Conservation (phyloP, 1,284 basidiomycete species). For the Gomphus bonarii region DNA sequence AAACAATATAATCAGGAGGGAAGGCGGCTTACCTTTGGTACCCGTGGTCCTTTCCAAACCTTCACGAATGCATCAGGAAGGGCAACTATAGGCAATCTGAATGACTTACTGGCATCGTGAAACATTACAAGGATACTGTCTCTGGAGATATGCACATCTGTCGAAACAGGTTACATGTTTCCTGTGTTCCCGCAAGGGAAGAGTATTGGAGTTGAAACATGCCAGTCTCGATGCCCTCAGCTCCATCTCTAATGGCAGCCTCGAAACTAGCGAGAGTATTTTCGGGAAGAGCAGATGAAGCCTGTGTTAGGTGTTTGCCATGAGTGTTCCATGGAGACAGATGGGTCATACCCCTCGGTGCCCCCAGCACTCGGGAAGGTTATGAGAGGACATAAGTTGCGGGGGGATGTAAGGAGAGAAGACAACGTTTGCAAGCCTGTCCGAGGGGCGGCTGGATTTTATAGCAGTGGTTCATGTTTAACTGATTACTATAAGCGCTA, state of each 20-base stretch:
- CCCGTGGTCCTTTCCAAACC: slow-evolving; percentile 61
- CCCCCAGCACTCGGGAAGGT: slow-evolving; percentile 73
- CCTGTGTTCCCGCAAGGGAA: slow-evolving; percentile 26
- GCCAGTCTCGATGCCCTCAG: slow-evolving; percentile 88
- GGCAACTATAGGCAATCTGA: slow-evolving; percentile 11
- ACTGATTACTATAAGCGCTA: neutral
- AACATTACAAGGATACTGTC: slow-evolving; percentile 93
- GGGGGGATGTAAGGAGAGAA: neutral
- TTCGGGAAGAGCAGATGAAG: slow-evolving; percentile 80
- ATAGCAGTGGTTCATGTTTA: neutral
- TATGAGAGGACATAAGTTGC: slow-evolving; percentile 5
- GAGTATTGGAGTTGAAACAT: slow-evolving; percentile 13
- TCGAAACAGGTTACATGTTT: slow-evolving; percentile 39
- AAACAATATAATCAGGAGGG: slow-evolving; percentile 16
- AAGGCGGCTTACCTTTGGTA: slow-evolving; percentile 39
- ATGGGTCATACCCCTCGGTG: slow-evolving; percentile 73
- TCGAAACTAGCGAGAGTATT: slow-evolving; percentile 91
- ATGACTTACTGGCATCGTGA: slow-evolving; percentile 73
- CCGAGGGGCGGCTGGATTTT: neutral
- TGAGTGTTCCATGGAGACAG: slow-evolving; percentile 9
- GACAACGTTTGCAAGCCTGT: neutral
- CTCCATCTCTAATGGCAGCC: slow-evolving; percentile 85
- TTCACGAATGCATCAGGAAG: slow-evolving; percentile 19
- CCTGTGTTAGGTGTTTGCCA: slow-evolving; percentile 33
- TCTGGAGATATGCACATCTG: slow-evolving; percentile 93